Evolutionary conservation across 305 asterid genomes (phyloP), one percentile per base, ranked within the genome.

Genomic region (Ilex paraguariensis): DNA sequence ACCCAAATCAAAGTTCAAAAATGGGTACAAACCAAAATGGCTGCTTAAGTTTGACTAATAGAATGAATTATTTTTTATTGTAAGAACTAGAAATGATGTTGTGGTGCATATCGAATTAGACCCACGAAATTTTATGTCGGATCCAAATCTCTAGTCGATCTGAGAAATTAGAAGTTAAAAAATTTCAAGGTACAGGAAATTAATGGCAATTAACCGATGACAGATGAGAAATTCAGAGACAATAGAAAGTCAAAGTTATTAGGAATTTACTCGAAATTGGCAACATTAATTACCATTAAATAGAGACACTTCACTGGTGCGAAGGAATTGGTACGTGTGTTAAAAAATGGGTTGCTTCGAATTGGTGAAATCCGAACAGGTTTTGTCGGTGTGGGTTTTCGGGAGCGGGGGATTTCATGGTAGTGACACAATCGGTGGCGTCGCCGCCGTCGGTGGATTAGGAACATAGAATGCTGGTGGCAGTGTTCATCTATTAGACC

Each of bases 381-480:
- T 56, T 48, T 56, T 74, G 80, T 71, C 82, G 76, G 74, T 65
- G 33, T 61, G 75, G 60, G 71, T 21, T 21, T 21, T 21, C 28
- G 28, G 28, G 28, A 21, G 28, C 1, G 28, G 28, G 28, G 28
- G 60, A 32, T 66, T 67, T 70, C 64, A 64, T 30, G 39, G 67
- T 45, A 16, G 69, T 63, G 63, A 64, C 78, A 67, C 72, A 13
- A 72, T 14, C 75, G 72, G 73, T 48, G 77, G 75, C 81, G 79
- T 71, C 81, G 78, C 83, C 77, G 69, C 69, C 77, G 76, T 46
- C 13, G 63, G 69, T 66, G 80, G 68, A 60, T 61, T 44, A 61
- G 61, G 36, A 44, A 65, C 60, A 61, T 54, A 31, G 10, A 13
- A 31, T 54, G 66, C 46, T 58, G 65, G 56, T 67, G 54, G 12